Conservation (phyloP, 179 eudicot species). For the Dionaea muscipula region DNA sequence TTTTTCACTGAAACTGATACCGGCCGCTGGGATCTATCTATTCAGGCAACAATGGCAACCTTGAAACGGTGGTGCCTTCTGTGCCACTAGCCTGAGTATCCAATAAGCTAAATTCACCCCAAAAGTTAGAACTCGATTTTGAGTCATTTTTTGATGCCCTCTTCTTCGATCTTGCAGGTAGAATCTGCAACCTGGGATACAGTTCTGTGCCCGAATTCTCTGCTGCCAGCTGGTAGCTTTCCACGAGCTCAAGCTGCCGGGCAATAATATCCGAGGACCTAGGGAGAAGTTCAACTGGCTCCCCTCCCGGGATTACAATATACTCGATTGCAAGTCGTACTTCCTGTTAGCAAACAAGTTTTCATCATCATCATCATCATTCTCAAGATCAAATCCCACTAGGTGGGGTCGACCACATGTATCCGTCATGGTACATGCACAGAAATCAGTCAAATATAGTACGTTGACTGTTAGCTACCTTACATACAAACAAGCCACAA, state of each 20-base stretch:
- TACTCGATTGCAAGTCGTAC: slow-evolving; percentile 93
- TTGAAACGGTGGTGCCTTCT: slow-evolving; percentile 30
- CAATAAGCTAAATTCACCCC: slow-evolving; percentile 7
- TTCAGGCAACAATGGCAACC: slow-evolving; percentile 66
- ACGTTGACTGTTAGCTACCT: too few relatives aligned
- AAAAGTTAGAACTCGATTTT: slow-evolving; percentile 17
- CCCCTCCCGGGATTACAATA: slow-evolving; percentile 94
- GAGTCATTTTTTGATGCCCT: slow-evolving; percentile 15
- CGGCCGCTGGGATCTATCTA: slow-evolving; percentile 15
- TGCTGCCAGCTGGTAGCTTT: slow-evolving; percentile 81
- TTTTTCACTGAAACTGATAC: too few relatives aligned
- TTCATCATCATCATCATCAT: too few relatives aligned
- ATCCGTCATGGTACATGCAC: too few relatives aligned
- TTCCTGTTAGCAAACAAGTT: slow-evolving; percentile 57
- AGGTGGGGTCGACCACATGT: too few relatives aligned
- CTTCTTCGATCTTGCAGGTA: slow-evolving; percentile 50
- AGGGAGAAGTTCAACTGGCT: slow-evolving; percentile 94
- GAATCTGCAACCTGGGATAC: slow-evolving; percentile 80
- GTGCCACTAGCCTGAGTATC: slow-evolving; percentile 12
- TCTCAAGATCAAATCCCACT: too few relatives aligned
- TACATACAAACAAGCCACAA: too few relatives aligned
- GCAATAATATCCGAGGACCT: slow-evolving; percentile 83
- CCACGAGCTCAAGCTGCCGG: slow-evolving; percentile 76
- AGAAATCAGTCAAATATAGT: too few relatives aligned
- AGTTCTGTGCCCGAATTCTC: slow-evolving; percentile 85